A percentile compares a stretch with the other conserved stretches of the same genome.
Conservation (phyloP, 2,329 filamentous ascomycete genomes). For the Trichoderma gracile region DNA sequence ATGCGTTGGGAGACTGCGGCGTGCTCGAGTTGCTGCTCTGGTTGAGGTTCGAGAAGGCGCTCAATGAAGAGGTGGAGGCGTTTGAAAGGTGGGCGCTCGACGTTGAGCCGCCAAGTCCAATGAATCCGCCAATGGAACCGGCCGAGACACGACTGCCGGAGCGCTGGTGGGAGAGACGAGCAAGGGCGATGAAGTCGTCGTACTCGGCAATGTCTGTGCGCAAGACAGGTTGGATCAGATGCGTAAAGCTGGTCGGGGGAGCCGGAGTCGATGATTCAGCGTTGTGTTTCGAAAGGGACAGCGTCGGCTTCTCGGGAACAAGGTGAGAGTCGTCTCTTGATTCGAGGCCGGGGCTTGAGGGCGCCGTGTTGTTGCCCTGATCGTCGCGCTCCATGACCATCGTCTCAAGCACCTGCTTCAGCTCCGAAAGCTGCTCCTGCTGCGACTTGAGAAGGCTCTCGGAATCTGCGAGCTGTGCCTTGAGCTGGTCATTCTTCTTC, state of each 20-base stretch:
- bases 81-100: constrained; percentile 56
- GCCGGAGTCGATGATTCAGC: constrained; percentile 50
- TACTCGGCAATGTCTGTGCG: constrained; percentile 79
- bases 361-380: constrained; percentile 68
- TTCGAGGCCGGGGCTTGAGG: constrained; percentile 80
- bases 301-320: constrained; percentile 35
- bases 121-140: constrained; percentile 61
- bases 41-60: constrained; percentile 47
- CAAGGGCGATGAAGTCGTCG: constrained; percentile 79
- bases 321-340: constrained; percentile 47
- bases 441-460: constrained; percentile 84
- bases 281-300: constrained; percentile 30
- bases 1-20: constrained; percentile 60
- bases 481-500: constrained; percentile 85
- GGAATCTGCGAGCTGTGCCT: constrained; percentile 80
- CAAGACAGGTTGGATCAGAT: constrained; percentile 80
- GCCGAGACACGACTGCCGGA: constrained; percentile 67
- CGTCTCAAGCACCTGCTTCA: constrained; percentile 90
- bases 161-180: constrained; percentile 65
- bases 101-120: constrained; percentile 49
- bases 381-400: constrained; percentile 76
- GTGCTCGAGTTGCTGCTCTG: constrained; percentile 55
- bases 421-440: constrained; percentile 86
- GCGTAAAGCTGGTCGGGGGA: constrained; percentile 71
- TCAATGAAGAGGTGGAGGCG: constrained; percentile 61